phyloP scores from a whole-genome alignment of 2,329 filamentous ascomycete genomes.

The Dactylellina parvicollis region DNA sequence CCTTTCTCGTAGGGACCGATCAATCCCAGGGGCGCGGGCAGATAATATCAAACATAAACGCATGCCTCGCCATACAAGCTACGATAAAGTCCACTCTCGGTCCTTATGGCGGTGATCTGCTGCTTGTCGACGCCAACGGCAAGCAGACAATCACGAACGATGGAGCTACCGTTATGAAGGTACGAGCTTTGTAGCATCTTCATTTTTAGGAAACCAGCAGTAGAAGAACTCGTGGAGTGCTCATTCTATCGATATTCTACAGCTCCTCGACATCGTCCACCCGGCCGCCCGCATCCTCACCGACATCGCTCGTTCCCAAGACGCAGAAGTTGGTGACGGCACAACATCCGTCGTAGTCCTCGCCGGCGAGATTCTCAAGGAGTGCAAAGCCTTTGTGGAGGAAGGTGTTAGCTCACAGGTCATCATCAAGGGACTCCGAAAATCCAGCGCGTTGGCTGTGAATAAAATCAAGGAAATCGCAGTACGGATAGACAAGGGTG shows the following conservation, averaged over 20 bases:
- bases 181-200: conserved; percentile 60
- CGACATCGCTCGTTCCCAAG: conserved; percentile 98
- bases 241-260: conserved; percentile 24
- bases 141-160: conserved; percentile 98
- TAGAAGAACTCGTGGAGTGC: background rate
- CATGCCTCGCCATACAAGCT: conserved; percentile 91
- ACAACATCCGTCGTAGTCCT: conserved; percentile 97
- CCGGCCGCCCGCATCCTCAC: conserved; percentile 96
- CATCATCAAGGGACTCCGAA: conserved; percentile 94
- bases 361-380: conserved; percentile 97
- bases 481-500: conserved; percentile 81
- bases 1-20: conserved; percentile 77
- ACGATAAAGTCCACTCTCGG: conserved; percentile 96
- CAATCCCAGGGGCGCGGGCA: conserved; percentile 96
- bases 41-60: conserved; percentile 97
- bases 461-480: conserved; percentile 99
- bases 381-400: conserved; percentile 94
- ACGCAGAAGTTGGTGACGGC: conserved; percentile 97
- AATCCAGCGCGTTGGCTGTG: conserved; percentile 86
- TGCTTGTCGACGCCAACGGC: conserved; percentile 96
- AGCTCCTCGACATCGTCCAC: conserved; percentile 98
- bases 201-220: background rate
- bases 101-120: conserved; percentile 93
- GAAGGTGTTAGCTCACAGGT: conserved; percentile 96
- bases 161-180: conserved; percentile 99